These are phyloP conservation scores for Coprinopsis cinerea DNA, from an alignment of 768 basidiomycete species.

Conservation along the genomic window DNA sequence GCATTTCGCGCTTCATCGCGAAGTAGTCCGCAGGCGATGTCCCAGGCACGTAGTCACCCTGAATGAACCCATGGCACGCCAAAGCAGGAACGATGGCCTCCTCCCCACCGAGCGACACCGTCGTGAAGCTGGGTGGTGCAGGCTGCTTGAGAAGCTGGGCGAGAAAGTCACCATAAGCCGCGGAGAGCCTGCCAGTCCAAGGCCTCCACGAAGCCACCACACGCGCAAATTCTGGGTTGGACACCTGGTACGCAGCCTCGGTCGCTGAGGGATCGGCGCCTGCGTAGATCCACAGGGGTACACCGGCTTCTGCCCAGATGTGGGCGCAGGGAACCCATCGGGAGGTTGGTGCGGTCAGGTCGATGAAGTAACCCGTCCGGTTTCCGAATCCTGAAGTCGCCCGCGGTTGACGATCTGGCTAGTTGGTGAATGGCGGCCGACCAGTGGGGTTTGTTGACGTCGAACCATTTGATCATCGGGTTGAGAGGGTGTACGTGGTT, in stretches of 20 bases:
- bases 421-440: not conserved
- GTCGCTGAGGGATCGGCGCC: not conserved
- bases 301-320: not conserved
- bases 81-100: too few species aligned
- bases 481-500: not conserved
- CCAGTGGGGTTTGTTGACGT: not conserved
- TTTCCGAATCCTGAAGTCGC: not conserved
- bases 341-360: not conserved
- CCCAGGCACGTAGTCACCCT: too few species aligned
- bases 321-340: not conserved
- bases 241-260: not conserved
- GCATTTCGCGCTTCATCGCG: too few species aligned
- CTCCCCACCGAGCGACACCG: too few species aligned
- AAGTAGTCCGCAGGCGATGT: too few species aligned
- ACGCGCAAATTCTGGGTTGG: too few species aligned
- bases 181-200: not conserved
- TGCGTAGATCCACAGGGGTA: constrained; percentile 1
- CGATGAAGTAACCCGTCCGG: not conserved
- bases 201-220: not conserved
- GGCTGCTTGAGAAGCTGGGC: not conserved
- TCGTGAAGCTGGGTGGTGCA: too few species aligned
- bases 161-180: not conserved
- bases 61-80: too few species aligned
- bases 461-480: not conserved
- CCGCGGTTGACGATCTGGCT: not conserved